A percentile compares a stretch with the other conserved stretches of the same genome.
Evolutionary conservation across 2,329 filamentous ascomycete species (phyloP).

Genomic region (Aspergillus alliaceus): DNA sequence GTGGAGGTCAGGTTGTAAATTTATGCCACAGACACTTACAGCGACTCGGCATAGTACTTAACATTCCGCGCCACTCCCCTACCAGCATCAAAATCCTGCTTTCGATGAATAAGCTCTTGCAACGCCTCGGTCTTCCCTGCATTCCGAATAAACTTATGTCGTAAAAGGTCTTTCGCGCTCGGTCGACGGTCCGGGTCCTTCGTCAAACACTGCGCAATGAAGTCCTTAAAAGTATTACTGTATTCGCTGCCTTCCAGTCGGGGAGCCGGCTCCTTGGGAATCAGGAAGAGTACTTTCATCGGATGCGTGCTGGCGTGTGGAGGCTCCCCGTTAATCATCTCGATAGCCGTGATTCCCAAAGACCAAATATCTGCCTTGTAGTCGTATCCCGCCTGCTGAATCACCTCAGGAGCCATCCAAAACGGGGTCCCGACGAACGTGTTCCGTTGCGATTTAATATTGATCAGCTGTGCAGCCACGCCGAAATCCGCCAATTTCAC

Average conservation of each 20-base stretch:
- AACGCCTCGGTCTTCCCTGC: conserved; percentile 86
- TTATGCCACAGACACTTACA: conserved; percentile 49
- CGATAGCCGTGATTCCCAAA: conserved; percentile 85
- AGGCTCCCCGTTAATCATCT: conserved; percentile 86
- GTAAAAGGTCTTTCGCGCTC: conserved; percentile 80
- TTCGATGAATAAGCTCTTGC: conserved; percentile 79
- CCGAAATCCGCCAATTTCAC: conserved; percentile 98
- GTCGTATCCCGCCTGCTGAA: conserved; percentile 79
- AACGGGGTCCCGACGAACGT: conserved; percentile 97
- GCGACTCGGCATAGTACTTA: conserved; percentile 90
- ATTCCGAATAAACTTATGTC: conserved; percentile 81
- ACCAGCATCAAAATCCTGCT: conserved; percentile 77
- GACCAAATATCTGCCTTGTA: conserved; percentile 96
- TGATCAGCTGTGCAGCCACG: conserved; percentile 92
- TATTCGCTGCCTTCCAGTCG: conserved; percentile 77
- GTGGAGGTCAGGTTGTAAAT: conserved; percentile 17
- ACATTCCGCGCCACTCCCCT: conserved; percentile 68
- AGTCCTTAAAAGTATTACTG: conserved; percentile 91
- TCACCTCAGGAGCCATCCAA: conserved; percentile 96
- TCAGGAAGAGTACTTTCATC: conserved; percentile 91
- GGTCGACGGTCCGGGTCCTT: conserved; percentile 87
- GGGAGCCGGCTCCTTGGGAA: conserved; percentile 84
- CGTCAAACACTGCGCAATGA: conserved; percentile 83
- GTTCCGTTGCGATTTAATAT: conserved; percentile 95
- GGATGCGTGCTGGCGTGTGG: conserved; percentile 82